Evolutionary conservation across 768 basidiomycete genomes (phyloP).

Genomic region (Baorangia bicolor): DNA sequence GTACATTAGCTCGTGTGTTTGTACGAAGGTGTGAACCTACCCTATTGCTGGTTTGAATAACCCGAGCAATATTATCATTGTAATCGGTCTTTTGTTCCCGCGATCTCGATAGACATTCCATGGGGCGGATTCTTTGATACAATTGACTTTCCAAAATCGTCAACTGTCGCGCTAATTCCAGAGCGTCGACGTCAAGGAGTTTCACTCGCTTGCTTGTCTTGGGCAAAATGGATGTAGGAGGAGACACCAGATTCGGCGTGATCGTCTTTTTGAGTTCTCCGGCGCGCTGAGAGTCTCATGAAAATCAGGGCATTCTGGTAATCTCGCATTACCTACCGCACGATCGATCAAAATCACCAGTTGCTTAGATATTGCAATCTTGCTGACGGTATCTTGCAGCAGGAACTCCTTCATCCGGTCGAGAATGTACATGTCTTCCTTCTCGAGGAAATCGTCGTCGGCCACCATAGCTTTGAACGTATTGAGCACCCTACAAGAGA

Average conservation of each 20-base stretch:
- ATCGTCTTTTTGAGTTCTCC: slow-evolving; percentile 59
- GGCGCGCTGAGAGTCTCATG: slow-evolving; percentile 40
- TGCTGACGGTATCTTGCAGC: slow-evolving; percentile 59
- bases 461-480: slow-evolving; percentile 87
- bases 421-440: slow-evolving; percentile 81
- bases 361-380: slow-evolving; percentile 71
- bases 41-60: slow-evolving; percentile 87
- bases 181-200: slow-evolving; percentile 79
- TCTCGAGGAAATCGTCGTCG: slow-evolving; percentile 80
- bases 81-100: slow-evolving; percentile 72
- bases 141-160: slow-evolving; percentile 87
- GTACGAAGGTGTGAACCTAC: slow-evolving; percentile 39
- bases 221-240: slow-evolving; percentile 77
- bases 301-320: slow-evolving; percentile 5
- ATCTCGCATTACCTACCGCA: slow-evolving; percentile 52
- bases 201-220: slow-evolving; percentile 72
- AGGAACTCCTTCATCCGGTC: slow-evolving; percentile 82
- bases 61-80: slow-evolving; percentile 79
- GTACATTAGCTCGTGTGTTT: not conserved
- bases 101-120: slow-evolving; percentile 86
- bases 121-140: slow-evolving; percentile 84
- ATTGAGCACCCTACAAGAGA: slow-evolving; percentile 66
- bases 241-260: slow-evolving; percentile 52
- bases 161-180: slow-evolving; percentile 90
- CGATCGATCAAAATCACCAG: slow-evolving; percentile 74